Evolutionary conservation across 768 basidiomycete genomes (phyloP), one percentile per base, ranked within the genome.

Genomic region (Podaxis sp.): DNA sequence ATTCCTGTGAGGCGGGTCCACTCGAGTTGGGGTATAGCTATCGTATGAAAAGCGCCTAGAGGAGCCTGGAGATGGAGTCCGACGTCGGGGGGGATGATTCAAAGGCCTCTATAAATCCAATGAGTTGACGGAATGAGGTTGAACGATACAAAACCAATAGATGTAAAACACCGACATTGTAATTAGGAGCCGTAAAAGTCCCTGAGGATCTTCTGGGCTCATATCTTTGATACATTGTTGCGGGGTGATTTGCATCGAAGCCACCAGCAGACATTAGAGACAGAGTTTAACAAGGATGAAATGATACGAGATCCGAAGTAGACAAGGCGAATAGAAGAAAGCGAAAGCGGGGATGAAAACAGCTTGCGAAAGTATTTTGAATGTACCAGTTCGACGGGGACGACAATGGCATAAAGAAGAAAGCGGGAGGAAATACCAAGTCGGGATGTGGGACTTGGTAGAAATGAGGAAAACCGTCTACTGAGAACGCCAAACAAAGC

Each of bases 1-100:
- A 57, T 78, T 71, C 23, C 73, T 78, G 65, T 78, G 76, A 50
- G 72, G 65, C 16, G 73, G 64, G 10, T 68, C 71, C 40, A 74
- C 65, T 25, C 74, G 74, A 60, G 76, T 69, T 28, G 82, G 78
- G 32, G 76, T 73, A 68, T 85, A 86, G 53, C 78, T 79, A 65
- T 87, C 82, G 64, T 83, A 83, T 27, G 78, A 66, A n/a, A 37
- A 54, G 59, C 78, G 74, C 42, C 81, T 74, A 62, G 80, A 71
- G 36, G 80, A 66, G 40, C 74, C 73, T 52, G 84, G 80, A 53
- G 87, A 82, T 47, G 81, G 79, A 46, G 80, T 77, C 64, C 76
- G 77, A 57, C 79, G 79, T 64, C 77, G 79, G 63, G 71, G 62
- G 67, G 70, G 65, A 55, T 68, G 63, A 64, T 67, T 68, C 56